These are phyloP conservation scores for Termitomyces sp. DNA, from an alignment of 768 basidiomycete genomes.

Conservation along the genomic window DNA sequence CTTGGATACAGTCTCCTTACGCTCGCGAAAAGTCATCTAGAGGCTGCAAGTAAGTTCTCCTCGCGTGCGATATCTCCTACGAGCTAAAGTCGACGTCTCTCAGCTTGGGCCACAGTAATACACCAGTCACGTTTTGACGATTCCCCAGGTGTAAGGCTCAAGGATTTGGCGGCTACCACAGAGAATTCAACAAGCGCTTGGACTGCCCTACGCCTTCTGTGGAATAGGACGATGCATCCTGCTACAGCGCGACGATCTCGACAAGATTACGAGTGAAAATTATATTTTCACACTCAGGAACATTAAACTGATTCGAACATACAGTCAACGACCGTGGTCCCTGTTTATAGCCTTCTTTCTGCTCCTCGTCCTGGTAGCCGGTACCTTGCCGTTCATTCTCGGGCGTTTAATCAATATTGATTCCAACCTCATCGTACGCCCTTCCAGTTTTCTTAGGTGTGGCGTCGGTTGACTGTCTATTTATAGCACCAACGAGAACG, in stretches of 20 bases:
- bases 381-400: slow-evolving; percentile 31
- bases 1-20: slow-evolving; percentile 29
- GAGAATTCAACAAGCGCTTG: slow-evolving; percentile 26
- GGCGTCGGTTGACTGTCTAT: background rate
- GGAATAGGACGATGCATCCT: slow-evolving; percentile 30
- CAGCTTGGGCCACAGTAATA: slow-evolving; percentile 44
- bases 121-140: slow-evolving; percentile 32
- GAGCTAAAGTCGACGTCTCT: background rate
- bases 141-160: slow-evolving; percentile 31
- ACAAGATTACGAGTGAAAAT: slow-evolving; percentile 34
- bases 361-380: slow-evolving; percentile 26
- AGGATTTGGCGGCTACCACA: slow-evolving; percentile 32
- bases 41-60: slow-evolving; percentile 33
- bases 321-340: slow-evolving; percentile 35
- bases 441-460: background rate
- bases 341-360: slow-evolving; percentile 35
- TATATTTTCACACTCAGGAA: background rate
- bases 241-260: slow-evolving; percentile 31
- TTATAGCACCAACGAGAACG: slow-evolving; percentile 29
- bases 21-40: slow-evolving; percentile 29
- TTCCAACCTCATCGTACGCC: slow-evolving; percentile 26
- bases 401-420: slow-evolving; percentile 35
- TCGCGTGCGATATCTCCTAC: background rate
- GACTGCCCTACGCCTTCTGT: slow-evolving; percentile 30
- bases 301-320: slow-evolving; percentile 1